Evolutionary conservation across 192 early-diverging fungal genomes (phyloP).

Genomic region (Entomortierella parvispora): DNA sequence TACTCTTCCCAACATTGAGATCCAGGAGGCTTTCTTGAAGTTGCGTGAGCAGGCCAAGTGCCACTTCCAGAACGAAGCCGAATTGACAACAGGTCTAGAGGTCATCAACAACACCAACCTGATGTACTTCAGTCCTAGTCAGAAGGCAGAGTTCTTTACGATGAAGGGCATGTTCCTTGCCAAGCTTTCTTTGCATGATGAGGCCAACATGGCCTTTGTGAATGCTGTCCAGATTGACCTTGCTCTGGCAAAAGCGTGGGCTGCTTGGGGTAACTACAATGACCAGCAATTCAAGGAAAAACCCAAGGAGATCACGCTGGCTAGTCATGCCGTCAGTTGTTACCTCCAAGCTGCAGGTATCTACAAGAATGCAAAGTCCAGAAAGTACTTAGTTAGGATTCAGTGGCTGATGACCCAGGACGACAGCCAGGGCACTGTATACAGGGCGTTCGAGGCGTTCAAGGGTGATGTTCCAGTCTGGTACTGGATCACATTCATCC

Average conservation of each 20-base stretch:
- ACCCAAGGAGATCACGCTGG: constrained; percentile 83
- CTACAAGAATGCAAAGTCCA: constrained; percentile 84
- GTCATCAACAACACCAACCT: constrained; percentile 99
- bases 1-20: constrained; percentile 99
- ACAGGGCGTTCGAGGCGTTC: constrained; percentile 86
- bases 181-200: constrained; percentile 84
- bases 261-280: constrained; percentile 95
- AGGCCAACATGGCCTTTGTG: constrained; percentile 92
- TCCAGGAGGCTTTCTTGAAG: constrained; percentile 98
- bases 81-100: constrained; percentile 93
- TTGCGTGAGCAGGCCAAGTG: constrained; percentile 98
- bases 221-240: constrained; percentile 91
- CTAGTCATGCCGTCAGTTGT: constrained; percentile 91
- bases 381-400: constrained; percentile 92
- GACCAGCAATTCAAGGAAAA: constrained; percentile 90
- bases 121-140: constrained; percentile 89
- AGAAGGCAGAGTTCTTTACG: constrained; percentile 98
- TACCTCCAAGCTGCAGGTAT: constrained; percentile 95
- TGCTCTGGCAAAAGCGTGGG: constrained; percentile 94
- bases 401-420: constrained; percentile 95
- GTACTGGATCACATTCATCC: constrained; percentile 99
- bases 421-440: constrained; percentile 78
- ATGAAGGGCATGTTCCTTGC: constrained; percentile 96
- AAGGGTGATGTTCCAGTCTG: constrained; percentile 92
- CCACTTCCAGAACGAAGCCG: constrained; percentile 88